Evolutionary conservation across 257 asterid species (phyloP).

Genomic region (Rehmannia glutinosa): DNA sequence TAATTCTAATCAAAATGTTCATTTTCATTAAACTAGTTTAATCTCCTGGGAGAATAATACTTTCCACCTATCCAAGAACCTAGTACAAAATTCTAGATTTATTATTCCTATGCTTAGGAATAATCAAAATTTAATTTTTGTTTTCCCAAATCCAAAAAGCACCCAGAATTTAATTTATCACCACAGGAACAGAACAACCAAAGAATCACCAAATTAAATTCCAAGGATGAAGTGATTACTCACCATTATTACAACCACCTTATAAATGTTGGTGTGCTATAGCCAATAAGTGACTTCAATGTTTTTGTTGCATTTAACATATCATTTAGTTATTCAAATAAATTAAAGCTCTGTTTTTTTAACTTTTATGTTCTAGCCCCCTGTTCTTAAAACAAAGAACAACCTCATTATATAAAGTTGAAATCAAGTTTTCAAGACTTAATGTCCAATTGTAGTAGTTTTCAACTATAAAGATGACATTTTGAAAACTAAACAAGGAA

Average conservation of each 20-base stretch:
- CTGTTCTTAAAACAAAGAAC: not conserved
- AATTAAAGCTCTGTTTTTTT: not conserved
- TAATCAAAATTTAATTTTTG: not conserved
- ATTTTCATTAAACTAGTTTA: not conserved
- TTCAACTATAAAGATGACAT: not conserved
- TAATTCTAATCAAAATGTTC: not conserved
- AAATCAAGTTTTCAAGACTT: too few relatives aligned
- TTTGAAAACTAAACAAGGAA: not conserved
- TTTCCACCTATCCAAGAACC: not conserved
- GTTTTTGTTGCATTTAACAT: constrained; percentile 16
- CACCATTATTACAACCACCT: constrained; percentile 13
- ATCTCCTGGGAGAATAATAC: not conserved
- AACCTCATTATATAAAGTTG: too few relatives aligned
- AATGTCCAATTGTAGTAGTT: not conserved
- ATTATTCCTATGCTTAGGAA: not conserved
- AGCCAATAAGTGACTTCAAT: constrained; percentile 9
- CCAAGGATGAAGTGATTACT: constrained; percentile 1
- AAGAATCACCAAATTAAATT: not conserved
- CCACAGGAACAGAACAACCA: not conserved
- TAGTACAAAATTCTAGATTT: constrained; percentile 6
- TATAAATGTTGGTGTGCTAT: not conserved
- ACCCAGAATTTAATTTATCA: not conserved
- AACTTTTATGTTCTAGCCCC: not conserved
- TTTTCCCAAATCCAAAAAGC: not conserved
- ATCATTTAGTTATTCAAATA: not conserved